Conservation (phyloP, 306 rosid genomes). For the Fragaria nilgerrensis region DNA sequence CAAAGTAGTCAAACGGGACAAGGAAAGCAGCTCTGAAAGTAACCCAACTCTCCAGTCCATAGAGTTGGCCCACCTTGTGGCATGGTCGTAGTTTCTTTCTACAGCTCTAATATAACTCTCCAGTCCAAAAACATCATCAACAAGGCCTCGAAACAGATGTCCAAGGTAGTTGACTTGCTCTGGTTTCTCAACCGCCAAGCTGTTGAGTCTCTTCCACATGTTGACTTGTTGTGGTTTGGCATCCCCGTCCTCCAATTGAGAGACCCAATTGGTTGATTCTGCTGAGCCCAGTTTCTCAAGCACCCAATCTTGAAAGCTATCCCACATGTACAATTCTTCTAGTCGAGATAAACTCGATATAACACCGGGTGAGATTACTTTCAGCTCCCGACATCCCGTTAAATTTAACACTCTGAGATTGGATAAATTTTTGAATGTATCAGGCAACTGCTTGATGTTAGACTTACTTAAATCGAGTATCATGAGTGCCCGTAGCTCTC, state of each 20-base stretch:
- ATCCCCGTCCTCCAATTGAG: not conserved
- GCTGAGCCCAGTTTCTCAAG: not conserved
- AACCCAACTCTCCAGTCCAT: not conserved
- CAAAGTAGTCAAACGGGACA: not conserved
- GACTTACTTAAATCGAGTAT: no score
- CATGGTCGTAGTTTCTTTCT: not conserved
- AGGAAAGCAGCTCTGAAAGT: not conserved
- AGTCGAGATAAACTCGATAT: no score
- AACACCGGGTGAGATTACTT: no score
- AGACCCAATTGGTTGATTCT: not conserved
- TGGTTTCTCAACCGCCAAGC: not conserved
- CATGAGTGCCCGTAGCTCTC: no score
- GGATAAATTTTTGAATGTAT: no score
- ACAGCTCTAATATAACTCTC: no score
- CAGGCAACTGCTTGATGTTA: no score
- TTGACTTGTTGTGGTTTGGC: not conserved
- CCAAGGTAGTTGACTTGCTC: not conserved
- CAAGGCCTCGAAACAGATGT: no score
- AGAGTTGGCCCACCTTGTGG: not conserved
- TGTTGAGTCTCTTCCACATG: not conserved
- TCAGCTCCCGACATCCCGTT: no score
- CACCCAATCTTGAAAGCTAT: not conserved
- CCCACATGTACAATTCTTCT: not conserved
- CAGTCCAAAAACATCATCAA: no score
- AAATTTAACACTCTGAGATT: no score